Conservation (phyloP, 352 stramenopile species). For the Phytophthora europaea region DNA sequence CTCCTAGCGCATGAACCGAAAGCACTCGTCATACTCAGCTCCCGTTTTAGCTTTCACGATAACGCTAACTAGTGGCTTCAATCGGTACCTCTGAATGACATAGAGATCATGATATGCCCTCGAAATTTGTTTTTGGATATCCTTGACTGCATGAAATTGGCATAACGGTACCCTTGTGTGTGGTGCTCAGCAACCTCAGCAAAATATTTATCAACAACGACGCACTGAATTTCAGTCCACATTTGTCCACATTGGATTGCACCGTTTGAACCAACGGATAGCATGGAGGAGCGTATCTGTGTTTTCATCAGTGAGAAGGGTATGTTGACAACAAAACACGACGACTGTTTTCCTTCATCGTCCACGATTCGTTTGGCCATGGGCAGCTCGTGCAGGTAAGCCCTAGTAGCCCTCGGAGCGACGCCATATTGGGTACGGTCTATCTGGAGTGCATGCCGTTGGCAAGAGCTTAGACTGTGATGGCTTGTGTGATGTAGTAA, state of each 20-base stretch:
- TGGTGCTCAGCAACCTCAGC: not conserved
- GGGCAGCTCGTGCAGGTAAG: no score
- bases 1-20: constrained; percentile 5
- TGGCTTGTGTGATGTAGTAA: no score
- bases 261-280: not conserved
- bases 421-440: no score
- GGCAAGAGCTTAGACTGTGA: no score
- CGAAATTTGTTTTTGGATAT: not conserved
- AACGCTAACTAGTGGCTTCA: constrained; percentile 10
- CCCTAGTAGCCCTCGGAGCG: no score
- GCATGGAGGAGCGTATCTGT: not conserved
- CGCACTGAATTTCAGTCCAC: not conserved
- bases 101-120: not conserved
- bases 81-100: not conserved
- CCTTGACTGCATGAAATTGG: not conserved
- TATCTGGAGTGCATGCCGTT: no score
- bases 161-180: not conserved
- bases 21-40: not conserved
- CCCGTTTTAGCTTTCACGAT: constrained; percentile 3
- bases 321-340: not conserved
- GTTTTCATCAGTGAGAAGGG: not conserved
- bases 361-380: no score
- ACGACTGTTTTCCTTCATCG: no score
- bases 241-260: not conserved
- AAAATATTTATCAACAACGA: not conserved